These are phyloP conservation scores for Sclerotiophoma versabilis DNA, from an alignment of 2,329 filamentous ascomycete species.

Conservation along the genomic window DNA sequence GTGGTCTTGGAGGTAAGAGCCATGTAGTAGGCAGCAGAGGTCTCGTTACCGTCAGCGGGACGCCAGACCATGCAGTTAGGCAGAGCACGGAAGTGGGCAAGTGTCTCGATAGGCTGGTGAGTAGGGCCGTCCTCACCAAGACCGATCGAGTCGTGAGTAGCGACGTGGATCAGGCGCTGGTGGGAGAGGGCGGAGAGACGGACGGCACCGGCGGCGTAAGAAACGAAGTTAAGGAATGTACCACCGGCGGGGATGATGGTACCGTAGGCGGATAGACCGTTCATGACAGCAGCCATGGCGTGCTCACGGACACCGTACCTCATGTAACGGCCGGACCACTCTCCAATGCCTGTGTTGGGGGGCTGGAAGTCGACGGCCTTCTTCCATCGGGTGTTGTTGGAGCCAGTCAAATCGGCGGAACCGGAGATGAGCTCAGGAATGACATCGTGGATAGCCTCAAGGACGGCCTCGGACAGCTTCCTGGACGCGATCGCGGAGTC, in stretches of 20 bases:
- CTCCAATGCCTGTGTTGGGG: constrained; percentile 81
- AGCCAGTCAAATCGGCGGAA: constrained; percentile 96
- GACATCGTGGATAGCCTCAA: constrained; percentile 82
- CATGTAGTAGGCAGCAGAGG: constrained; percentile 95
- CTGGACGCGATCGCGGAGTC: constrained; percentile 89
- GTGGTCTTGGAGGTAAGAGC: constrained; percentile 89
- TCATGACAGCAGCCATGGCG: constrained; percentile 90
- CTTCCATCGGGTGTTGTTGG: constrained; percentile 99
- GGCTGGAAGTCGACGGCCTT: constrained; percentile 96
- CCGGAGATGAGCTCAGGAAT: constrained; percentile 93
- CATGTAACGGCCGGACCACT: constrained; percentile 90
- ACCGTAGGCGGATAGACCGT: constrained; percentile 94
- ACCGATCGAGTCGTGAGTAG: constrained; percentile 98
- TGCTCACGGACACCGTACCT: constrained; percentile 93
- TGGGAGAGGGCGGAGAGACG: constrained; percentile 92
- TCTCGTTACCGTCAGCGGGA: constrained; percentile 98
- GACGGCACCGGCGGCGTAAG: constrained; percentile 93
- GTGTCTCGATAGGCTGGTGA: constrained; percentile 98
- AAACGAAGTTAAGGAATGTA: constrained; percentile 99
- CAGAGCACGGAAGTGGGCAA: constrained; percentile 97
- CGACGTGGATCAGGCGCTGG: constrained; percentile 91
- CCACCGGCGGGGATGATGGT: constrained; percentile 92
- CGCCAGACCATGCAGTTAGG: constrained; percentile 99
- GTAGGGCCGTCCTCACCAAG: constrained; percentile 98
- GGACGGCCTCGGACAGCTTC: constrained; percentile 94